Percentiles rank a stretch among this genome's conserved stretches.
Conservation (phyloP, 345 rosid species). For the Boechera retrofracta region DNA sequence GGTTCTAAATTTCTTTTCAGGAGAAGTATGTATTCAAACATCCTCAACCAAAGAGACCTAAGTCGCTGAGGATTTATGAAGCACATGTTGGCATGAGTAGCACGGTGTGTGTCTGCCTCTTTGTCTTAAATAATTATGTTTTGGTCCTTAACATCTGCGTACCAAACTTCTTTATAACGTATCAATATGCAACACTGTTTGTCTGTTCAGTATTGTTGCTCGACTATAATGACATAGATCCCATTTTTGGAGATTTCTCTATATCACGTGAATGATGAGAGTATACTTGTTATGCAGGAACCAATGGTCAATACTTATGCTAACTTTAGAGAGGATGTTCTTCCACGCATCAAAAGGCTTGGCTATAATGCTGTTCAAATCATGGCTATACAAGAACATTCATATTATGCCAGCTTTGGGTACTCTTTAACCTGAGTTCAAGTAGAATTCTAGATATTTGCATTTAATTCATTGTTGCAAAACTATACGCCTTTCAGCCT, state of each 20-base stretch:
- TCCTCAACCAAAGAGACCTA: constrained; percentile 87
- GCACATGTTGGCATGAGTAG: constrained; percentile 99
- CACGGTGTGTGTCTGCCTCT: constrained; percentile 56
- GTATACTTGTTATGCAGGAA: constrained; percentile 64
- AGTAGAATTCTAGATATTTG: constrained; percentile 5
- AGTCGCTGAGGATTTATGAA: constrained; percentile 91
- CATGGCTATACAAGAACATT: constrained; percentile 99
- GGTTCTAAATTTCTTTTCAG: constrained; percentile 49
- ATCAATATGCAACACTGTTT: constrained; percentile 23
- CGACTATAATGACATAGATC: constrained; percentile 16
- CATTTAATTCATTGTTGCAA: constrained; percentile 15
- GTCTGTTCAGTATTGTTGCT: constrained; percentile 17
- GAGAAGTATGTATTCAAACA: constrained; percentile 83
- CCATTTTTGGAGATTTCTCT: not conserved
- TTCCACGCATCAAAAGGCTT: constrained; percentile 93
- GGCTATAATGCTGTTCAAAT: constrained; percentile 98
- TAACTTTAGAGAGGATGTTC: constrained; percentile 89
- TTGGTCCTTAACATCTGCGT: constrained; percentile 1
- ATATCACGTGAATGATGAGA: constrained; percentile 25
- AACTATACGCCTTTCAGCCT: not conserved
- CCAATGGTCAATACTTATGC: constrained; percentile 81
- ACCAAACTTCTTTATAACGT: constrained; percentile 11
- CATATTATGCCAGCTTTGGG: constrained; percentile 98
- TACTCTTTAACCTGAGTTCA: constrained; percentile 44
- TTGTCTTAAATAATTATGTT: not conserved